A percentile compares a stretch with the other conserved stretches of the same genome.
phyloP scores from a whole-genome alignment of 768 basidiomycete genomes.

The Termitomyces heimii region DNA sequence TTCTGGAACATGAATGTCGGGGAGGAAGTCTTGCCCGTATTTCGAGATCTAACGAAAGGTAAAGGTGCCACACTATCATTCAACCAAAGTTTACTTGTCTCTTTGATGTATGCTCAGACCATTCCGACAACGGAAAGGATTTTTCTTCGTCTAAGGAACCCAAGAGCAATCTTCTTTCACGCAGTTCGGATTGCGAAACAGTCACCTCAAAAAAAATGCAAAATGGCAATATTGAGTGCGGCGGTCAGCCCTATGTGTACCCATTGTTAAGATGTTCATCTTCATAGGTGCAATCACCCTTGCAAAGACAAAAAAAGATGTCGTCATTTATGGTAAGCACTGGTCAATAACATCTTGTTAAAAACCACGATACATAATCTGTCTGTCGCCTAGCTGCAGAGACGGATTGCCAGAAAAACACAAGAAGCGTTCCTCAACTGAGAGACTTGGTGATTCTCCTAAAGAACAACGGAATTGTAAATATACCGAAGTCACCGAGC shows the following conservation, averaged over 20 bases:
- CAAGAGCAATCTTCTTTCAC: not conserved
- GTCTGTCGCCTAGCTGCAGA: constrained; percentile 47
- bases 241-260: not conserved
- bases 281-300: constrained; percentile 64
- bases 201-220: constrained; percentile 33
- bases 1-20: constrained; percentile 57
- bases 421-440: constrained; percentile 16
- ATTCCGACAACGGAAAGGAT: not conserved
- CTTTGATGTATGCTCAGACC: not conserved
- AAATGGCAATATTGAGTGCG: constrained; percentile 63
- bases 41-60: constrained; percentile 31
- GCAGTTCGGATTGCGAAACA: not conserved
- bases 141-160: not conserved
- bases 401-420: constrained; percentile 58
- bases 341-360: not conserved
- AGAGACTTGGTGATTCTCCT: constrained; percentile 6
- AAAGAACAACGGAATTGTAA: not conserved
- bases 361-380: not conserved
- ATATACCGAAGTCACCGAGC: constrained; percentile 10
- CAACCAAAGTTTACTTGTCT: not conserved
- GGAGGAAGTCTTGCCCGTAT: constrained; percentile 17
- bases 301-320: constrained; percentile 77
- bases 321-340: constrained; percentile 66
- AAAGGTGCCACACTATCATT: constrained; percentile 12
- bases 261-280: not conserved